Base-by-base conservation (phyloP, 2,329 filamentous ascomycete species). In the Leptographium wingfieldii region DNA sequence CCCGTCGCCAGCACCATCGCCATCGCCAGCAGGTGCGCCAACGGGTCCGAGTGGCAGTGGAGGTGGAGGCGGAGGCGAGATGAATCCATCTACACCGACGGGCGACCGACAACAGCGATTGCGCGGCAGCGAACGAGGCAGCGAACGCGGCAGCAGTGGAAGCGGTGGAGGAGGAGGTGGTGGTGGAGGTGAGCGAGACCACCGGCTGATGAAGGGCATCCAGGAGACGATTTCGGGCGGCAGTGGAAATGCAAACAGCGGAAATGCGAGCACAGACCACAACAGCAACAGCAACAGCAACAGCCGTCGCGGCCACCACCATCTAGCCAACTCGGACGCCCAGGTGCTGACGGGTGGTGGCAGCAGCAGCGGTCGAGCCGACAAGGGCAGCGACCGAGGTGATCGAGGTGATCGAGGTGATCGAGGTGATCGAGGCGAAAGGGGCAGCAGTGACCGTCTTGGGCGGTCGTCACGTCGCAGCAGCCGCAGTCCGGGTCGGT, bases 191-290 rank as follows among this genome's bases (percentile, higher is more conserved):
- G 38, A 54, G 11, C 31, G 55, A 5, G 38, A 31, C 62, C 74
- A 48, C 61, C 74, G 82, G 60, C 80, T 85, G 65, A 72, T 86
- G 35, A 77, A 78, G 14, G 78, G 80, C 54, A 85, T 86, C 61
- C 68, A 79, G 65, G 64, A 74, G 67, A 72, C 73, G 68, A 69
- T 67, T 27, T 73, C 70, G 43, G 27, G 69, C 72, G 66, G 72
- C 12, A 25, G 54, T 33, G n/a, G 31, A 48, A 64, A 70, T 49
- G 27, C 16, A 51, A 46, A 60, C 63, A 72, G 63, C 68, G 63
- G 14, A 61, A 62, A 72, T 63, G 67, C 63, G 71, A 73, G 66
- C 19, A 25, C 38, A 33, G 48, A 73, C 70, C 49, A 72, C 19
- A 71, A 66, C 52, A 64, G 71, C 51, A 43, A 71, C 51, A 12